Conservation (phyloP, 495 filamentous ascomycete genomes). For the Emericellopsis terricola region DNA sequence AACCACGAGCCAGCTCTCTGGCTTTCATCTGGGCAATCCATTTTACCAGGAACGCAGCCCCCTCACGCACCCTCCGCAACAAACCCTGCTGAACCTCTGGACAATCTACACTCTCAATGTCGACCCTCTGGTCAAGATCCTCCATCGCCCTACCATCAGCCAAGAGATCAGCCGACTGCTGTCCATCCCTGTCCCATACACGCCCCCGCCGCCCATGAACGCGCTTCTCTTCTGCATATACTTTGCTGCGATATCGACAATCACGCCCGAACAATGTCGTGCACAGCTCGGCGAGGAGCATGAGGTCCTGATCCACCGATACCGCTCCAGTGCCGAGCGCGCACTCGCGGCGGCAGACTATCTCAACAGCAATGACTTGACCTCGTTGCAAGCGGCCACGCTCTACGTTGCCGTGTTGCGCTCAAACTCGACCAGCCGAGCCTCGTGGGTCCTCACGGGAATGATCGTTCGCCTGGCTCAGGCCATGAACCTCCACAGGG, state of each 20-base stretch:
- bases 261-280: constrained; percentile 23
- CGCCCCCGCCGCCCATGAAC: constrained; percentile 13
- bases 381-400: constrained; percentile 54
- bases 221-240: constrained; percentile 44
- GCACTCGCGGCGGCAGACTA: constrained; percentile 48
- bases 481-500: constrained; percentile 29
- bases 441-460: constrained; percentile 39
- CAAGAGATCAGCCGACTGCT: not conserved
- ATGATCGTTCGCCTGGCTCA: constrained; percentile 29
- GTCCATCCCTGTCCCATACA: not conserved
- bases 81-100: constrained; percentile 22
- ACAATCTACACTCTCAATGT: constrained; percentile 18
- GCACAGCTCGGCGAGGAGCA: constrained; percentile 27
- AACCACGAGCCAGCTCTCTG: constrained; percentile 25
- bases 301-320: constrained; percentile 28
- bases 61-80: constrained; percentile 28
- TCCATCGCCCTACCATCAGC: constrained; percentile 27
- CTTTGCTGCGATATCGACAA: constrained; percentile 36
- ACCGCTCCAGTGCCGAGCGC: constrained; percentile 48
- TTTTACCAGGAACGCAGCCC: constrained; percentile 18
- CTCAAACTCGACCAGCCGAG: constrained; percentile 30
- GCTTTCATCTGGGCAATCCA: constrained; percentile 21
- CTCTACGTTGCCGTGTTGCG: constrained; percentile 37
- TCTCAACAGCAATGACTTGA: constrained; percentile 46
- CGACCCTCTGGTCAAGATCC: constrained; percentile 31